Base-by-base conservation (phyloP, 2,329 filamentous ascomycete species). In the Nemania serpens region DNA sequence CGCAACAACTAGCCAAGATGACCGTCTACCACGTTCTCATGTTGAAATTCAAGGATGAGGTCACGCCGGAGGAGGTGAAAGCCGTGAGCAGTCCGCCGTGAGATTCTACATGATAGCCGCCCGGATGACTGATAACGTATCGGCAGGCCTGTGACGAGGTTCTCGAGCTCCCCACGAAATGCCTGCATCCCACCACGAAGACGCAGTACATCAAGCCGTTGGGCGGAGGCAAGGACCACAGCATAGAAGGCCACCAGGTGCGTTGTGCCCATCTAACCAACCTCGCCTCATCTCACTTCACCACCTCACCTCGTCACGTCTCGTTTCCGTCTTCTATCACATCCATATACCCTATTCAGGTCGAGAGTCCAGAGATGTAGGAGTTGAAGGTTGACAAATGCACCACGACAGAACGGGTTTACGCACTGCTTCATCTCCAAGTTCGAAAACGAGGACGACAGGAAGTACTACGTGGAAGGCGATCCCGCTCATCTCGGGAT, bases 381-480 rank as follows among this genome's bases (percentile, higher is more conserved):
- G 17, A n/a, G 43, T 12, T 57, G 12, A 49, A 17, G 13, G 25
- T 7, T 29, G 25, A 29, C 25, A 29, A 7, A 43, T 10, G 17
- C 17, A 36, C 22, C 18, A 37, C 13, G n/a, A 59, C 58, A 85
- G 88, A 78, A 81, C 46, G 87, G 81, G 0, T 83, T 87, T 36
- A 86, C 86, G 1, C 88, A 91, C 69, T 85, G 80, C 0, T 91
- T 91, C 66, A 81, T 91, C 1, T 80, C 84, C 25, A 82, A 89
- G 67, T 91, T 91, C 61, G 80, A 82, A 3, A 88, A 73, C 47
- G 78, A 79, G 33, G 82, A 84, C 63, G 88, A 91, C 68, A 78
- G 88, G 55, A 82, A 86, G 63, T 91, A 91, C 69, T 91, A 91
- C 69, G 71, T 88, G 2, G 72, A 82, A 48, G 77, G 82, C 22